Base-by-base conservation (phyloP, 1,139 yeast species). In the Debaryomyces singareniensis region DNA sequence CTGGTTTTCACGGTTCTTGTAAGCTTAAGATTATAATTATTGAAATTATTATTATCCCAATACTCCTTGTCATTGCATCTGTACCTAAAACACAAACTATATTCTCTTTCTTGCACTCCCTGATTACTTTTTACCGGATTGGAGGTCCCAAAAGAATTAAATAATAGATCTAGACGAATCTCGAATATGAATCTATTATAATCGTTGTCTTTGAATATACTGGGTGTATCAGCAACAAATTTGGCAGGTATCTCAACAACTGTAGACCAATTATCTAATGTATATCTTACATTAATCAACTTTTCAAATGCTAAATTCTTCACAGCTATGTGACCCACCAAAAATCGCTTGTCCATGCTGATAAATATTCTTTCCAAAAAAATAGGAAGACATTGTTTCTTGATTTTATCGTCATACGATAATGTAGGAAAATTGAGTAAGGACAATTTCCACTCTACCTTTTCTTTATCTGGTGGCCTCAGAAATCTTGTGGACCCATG, bases 321-420 rank as follows among this genome's bases (percentile, higher is more conserved):
- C 16, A 80, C 95, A 9, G 84, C 87, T 26, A 84, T 68, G 38
- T 78, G 78, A 2, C 95, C 95, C 35, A 75, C 54, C n/a, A 85
- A 53, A 30, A 61, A 63, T 39, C 64, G 62, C 37, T 72, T 71
- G 40, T 78, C 78, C 5, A 71, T 56, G 16, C 81, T 68, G 29
- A 85, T 58, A 39, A 75, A 74, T 10, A 84, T 50, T 33, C 75
- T 66, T 45, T 85, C 95, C 35, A 84, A 55, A 40, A 78, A 79
- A 10, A 83, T 77, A 27, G 72, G 66, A 18, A 52, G 51, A 11
- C 55, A 54, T 12, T 55, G 43, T 15, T 22, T 25, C 12, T 54
- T 47, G 34, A 74, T 63, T 15, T 64, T 59, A 15, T 38, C 43
- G 32, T 64, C 59, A 44, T 57, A 69, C 34, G 53, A 59, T 33